Evolutionary conservation across 768 basidiomycete species (phyloP).

Genomic region (Leccinellum albellum): DNA sequence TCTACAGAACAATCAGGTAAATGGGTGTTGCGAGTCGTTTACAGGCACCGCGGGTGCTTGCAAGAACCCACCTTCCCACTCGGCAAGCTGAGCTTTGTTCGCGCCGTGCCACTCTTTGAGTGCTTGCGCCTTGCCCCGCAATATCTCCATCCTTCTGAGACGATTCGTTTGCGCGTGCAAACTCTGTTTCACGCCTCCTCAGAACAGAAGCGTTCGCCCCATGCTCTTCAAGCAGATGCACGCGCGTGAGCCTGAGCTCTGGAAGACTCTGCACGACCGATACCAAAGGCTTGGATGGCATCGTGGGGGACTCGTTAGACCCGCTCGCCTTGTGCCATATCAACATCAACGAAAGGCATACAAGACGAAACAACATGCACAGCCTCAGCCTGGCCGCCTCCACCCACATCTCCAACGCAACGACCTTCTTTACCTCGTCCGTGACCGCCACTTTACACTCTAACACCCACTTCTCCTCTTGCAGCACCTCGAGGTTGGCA

Average conservation of each 20-base stretch:
- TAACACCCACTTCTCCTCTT: slow-evolving; percentile 68
- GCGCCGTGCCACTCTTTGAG: slow-evolving; percentile 38
- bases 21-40: neutral
- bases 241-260: slow-evolving; percentile 57
- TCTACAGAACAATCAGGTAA: slow-evolving; percentile 33
- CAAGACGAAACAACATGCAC: slow-evolving; percentile 29
- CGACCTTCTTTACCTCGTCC: slow-evolving; percentile 53
- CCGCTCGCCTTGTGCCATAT: slow-evolving; percentile 35
- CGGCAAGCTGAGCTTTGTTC: slow-evolving; percentile 41
- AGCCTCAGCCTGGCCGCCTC: slow-evolving; percentile 51
- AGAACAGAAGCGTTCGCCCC: slow-evolving; percentile 54
- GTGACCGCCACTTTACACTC: slow-evolving; percentile 48
- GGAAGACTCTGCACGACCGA: slow-evolving; percentile 56
- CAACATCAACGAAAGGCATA: no score
- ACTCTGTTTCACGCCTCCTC: slow-evolving; percentile 51
- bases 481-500: slow-evolving; percentile 60
- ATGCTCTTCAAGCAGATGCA: slow-evolving; percentile 62
- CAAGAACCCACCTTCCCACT: slow-evolving; percentile 60
- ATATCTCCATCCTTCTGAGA: slow-evolving; percentile 33
- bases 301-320: slow-evolving; percentile 27
- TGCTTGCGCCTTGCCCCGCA: slow-evolving; percentile 36
- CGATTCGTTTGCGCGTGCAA: slow-evolving; percentile 37
- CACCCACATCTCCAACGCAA: slow-evolving; percentile 59
- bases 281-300: slow-evolving; percentile 46
- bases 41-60: slow-evolving; percentile 58